Conservation (phyloP, 2,329 filamentous ascomycete genomes). For the Zasmidium cellare region DNA sequence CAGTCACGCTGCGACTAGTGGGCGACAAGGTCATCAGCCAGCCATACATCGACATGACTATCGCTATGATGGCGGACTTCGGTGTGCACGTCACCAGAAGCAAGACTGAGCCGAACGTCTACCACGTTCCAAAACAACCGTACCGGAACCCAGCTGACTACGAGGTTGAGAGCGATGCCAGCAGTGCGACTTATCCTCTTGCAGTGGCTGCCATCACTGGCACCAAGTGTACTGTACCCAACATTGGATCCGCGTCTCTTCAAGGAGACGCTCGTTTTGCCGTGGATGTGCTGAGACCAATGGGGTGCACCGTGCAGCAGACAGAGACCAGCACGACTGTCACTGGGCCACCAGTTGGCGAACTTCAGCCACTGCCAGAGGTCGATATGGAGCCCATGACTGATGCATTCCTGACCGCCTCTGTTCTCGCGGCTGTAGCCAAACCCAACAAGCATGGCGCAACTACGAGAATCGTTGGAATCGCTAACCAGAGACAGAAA, state of each 20-base stretch:
- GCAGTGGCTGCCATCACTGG: conserved; percentile 94
- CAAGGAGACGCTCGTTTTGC: conserved; percentile 96
- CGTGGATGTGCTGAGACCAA: conserved; percentile 81
- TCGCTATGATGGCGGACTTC: conserved; percentile 94
- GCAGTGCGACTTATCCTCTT: conserved; percentile 93
- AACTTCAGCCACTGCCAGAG: conserved; percentile 71
- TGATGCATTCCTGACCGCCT: conserved; percentile 94
- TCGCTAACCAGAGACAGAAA: conserved; percentile 96
- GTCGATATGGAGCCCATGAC: conserved; percentile 99
- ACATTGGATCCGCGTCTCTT: conserved; percentile 87
- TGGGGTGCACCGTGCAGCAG: conserved; percentile 91
- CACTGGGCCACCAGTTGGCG: conserved; percentile 75
- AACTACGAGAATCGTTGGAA: conserved; percentile 84
- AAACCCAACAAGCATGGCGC: conserved; percentile 61
- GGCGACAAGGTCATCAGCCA: conserved; percentile 98
- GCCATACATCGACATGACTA: conserved; percentile 97
- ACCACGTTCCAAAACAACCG: conserved; percentile 81
- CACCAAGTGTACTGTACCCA: conserved; percentile 92
- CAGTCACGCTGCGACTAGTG: conserved; percentile 84
- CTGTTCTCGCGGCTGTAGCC: conserved; percentile 87
- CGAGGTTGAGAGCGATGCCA: conserved; percentile 93
- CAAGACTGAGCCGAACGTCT: conserved; percentile 78
- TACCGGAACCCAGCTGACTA: conserved; percentile 87
- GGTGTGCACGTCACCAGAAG: conserved; percentile 79
- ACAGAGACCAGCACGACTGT: conserved; percentile 86